Conservation (phyloP, 75 land plant genomes). For the Gnetum montanum region DNA sequence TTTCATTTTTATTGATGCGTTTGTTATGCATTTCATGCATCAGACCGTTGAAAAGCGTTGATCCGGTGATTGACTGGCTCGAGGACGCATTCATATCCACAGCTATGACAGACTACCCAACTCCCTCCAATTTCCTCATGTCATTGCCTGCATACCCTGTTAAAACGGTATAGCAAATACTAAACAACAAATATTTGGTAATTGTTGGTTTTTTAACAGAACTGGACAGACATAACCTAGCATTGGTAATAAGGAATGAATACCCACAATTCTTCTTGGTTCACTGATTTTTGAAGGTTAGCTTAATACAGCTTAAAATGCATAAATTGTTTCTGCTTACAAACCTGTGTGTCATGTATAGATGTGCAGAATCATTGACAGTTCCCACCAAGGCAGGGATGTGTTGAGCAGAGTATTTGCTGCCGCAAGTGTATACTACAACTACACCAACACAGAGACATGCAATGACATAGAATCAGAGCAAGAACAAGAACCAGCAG, state of each 20-base stretch:
- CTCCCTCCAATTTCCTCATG: constrained; percentile 40
- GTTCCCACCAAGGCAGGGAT: constrained; percentile 10
- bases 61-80: constrained; percentile 15
- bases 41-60: no score
- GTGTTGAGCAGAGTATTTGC: constrained; percentile 12
- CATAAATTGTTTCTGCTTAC: not conserved
- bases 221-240: no score
- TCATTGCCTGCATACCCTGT: constrained; percentile 35
- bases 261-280: not conserved
- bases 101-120: constrained; percentile 66
- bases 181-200: no score
- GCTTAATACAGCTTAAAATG: not conserved
- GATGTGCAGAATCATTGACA: constrained; percentile 28
- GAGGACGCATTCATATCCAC: constrained; percentile 32
- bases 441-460: constrained; percentile 5
- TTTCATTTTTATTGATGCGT: no score
- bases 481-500: constrained; percentile 21
- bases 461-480: constrained; percentile 21
- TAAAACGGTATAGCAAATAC: constrained; percentile 38
- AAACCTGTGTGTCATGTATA: constrained; percentile 6
- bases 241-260: not conserved
- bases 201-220: no score
- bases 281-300: not conserved
- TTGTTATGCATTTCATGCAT: not conserved
- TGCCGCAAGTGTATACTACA: constrained; percentile 24